Evolutionary conservation across 176 grass and related monocot species (phyloP).

Genomic region (Eragrostis nindensis): DNA sequence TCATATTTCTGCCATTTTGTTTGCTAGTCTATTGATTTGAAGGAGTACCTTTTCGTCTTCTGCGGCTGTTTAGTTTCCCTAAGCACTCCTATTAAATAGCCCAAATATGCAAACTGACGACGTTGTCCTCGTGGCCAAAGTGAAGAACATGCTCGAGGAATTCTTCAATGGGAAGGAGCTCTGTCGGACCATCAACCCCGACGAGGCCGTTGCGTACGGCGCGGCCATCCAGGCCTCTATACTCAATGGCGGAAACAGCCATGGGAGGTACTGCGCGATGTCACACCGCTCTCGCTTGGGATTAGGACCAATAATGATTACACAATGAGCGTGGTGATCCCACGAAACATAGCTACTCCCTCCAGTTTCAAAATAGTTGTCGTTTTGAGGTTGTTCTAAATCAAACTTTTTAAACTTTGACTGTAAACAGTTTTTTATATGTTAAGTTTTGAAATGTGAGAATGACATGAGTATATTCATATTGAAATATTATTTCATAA

Average conservation of each 20-base stretch:
- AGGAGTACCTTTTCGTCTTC: neutral
- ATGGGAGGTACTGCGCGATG: constrained; percentile 18
- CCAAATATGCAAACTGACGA: constrained; percentile 29
- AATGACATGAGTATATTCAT: no score
- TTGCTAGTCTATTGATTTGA: no score
- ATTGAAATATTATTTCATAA: no score
- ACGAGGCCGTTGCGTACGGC: constrained; percentile 59
- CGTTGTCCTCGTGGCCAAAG: constrained; percentile 55
- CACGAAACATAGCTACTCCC: no score
- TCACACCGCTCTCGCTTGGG: constrained; percentile 61
- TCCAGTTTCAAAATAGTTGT: no score
- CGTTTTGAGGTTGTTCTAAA: no score
- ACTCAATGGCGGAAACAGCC: constrained; percentile 11
- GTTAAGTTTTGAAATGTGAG: no score
- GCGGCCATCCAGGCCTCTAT: constrained; percentile 57
- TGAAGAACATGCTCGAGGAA: constrained; percentile 39
- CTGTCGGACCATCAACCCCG: constrained; percentile 53
- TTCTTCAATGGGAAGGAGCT: constrained; percentile 66
- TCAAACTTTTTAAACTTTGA: no score
- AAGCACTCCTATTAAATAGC: neutral
- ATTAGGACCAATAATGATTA: neutral
- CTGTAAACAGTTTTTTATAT: no score
- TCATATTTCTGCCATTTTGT: neutral
- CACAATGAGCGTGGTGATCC: constrained; percentile 45
- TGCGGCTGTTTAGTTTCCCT: neutral